These are phyloP conservation scores for Pleurotus platypus DNA, from an alignment of 768 basidiomycete species.

Conservation along the genomic window DNA sequence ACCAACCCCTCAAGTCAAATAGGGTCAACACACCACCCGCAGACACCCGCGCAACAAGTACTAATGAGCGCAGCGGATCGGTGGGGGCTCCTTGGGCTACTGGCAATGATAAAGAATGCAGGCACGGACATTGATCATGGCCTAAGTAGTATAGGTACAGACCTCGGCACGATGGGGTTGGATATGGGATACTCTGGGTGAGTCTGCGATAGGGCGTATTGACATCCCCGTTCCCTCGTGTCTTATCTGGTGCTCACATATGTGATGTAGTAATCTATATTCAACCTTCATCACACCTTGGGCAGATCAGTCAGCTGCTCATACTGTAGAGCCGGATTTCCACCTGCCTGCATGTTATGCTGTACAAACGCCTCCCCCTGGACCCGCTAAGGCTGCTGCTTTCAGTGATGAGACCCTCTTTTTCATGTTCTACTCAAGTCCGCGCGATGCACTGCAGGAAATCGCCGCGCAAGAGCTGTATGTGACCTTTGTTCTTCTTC, in stretches of 20 bases:
- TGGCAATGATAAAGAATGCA: slow-evolving; percentile 84
- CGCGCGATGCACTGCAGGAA: slow-evolving; percentile 90
- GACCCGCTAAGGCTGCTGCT: slow-evolving; percentile 71
- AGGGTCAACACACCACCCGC: slow-evolving; percentile 52
- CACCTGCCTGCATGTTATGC: slow-evolving; percentile 90
- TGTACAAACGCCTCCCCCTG: slow-evolving; percentile 84
- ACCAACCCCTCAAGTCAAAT: slow-evolving; percentile 13
- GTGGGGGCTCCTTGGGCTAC: slow-evolving; percentile 86
- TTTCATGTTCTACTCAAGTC: slow-evolving; percentile 96
- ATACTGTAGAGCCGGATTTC: slow-evolving; percentile 88
- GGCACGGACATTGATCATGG: slow-evolving; percentile 74
- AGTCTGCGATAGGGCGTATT: slow-evolving; percentile 26
- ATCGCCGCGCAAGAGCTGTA: slow-evolving; percentile 94
- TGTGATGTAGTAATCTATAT: slow-evolving; percentile 65
- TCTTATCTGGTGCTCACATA: slow-evolving; percentile 12
- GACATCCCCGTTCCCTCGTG: slow-evolving; percentile 10
- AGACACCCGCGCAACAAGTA: slow-evolving; percentile 92
- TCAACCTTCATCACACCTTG: slow-evolving; percentile 95
- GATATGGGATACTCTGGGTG: slow-evolving; percentile 85
- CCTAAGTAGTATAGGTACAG: slow-evolving; percentile 82
- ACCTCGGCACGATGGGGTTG: slow-evolving; percentile 88
- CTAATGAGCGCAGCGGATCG: slow-evolving; percentile 90
- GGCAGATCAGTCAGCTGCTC: slow-evolving; percentile 86
- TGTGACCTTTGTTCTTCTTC: slow-evolving; percentile 26
- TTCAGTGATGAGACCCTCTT: slow-evolving; percentile 97